Evolutionary conservation across 495 filamentous ascomycete species (phyloP), one percentile per base, ranked within the genome.

Genomic region (Lineolata rhizophorae): DNA sequence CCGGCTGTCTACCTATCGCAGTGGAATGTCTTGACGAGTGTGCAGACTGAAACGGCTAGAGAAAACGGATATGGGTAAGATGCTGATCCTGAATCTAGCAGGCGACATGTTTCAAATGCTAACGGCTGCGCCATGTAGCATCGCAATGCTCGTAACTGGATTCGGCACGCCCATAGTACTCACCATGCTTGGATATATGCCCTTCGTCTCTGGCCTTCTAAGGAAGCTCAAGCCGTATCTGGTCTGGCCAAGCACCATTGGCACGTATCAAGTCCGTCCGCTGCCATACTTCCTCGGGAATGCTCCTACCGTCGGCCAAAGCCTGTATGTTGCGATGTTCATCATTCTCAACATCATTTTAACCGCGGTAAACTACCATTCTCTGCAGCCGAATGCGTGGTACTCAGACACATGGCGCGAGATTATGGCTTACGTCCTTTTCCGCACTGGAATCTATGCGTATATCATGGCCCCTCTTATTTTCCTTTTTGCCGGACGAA

Each of bases 271-370:
- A 11, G 36, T 41, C 29, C 37, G 39, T 16, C 26, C 44, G 22
- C 42, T 47, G 13, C 42, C 41, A 27, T 50, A 25, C 19, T 16
- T 40, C 1, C 30, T 52, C 18, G 53, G 52, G 1, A 56, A 53
- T 29, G 40, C 44, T 3, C 59, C 57, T 1, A 59, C 55, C 0
- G 37, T 46, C 3, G 58, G 53, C 3, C 58, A 62, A 35, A 30
- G 29, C 2, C 32, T 60, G 15, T 58, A 49, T 35, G 54, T 62
- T 33, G 39, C 27, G 20, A 32, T 48, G 11, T 46, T 60, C 31
- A 11, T 59, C 31, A 18, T 45, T 12, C 43, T 62, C 12, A 64
- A 60, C 44, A 34, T 60, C 18, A 27, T 61, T 12, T 37, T 62
- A 5, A 47, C 31, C 14, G 22, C 52, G 0, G 42, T 53, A 12